Evolutionary conservation across 2,329 filamentous ascomycete genomes (phyloP), one percentile per base, ranked within the genome.

Genomic region (Penicillium psychrosexuale): DNA sequence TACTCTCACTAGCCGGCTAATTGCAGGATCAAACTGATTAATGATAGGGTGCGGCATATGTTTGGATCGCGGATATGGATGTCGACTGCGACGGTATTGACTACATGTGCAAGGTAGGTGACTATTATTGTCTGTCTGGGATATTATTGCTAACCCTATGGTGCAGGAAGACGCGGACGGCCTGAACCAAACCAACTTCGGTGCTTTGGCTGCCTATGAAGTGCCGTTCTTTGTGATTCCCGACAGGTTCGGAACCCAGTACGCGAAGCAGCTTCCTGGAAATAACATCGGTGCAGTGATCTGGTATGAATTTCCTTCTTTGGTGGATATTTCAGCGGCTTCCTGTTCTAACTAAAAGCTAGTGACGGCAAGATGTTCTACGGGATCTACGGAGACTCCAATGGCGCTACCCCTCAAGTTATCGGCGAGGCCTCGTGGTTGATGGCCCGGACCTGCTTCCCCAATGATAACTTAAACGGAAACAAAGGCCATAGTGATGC

Each of bases 381-480:
- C 39, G 69, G 68, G 1, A 69, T 71, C 28, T 64, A 65, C n/a
- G 69, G 68, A 3, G 69, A 71, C 43, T 59, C 67, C 7, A 61
- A 71, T 48, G 65, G 66, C 3, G 63, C 70, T 39, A 38, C 30
- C 6, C 69, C 69, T 5, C 43, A 70, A 38, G 64, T 69, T 15
- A 70, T 66, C 9, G 69, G 69, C 5, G 69, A 71, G 44, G 69
- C 67, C 8, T 71, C 69, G 2, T 71, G 69, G 69, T 39, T 71
- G n/a, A 67, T 71, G 66, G 68, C 69, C 9, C 65, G 67, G 2
- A 68, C 67, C 1, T 71, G 69, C 17, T 71, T 71, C 55, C 68
- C 68, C 1, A 53, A 63, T 13, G 67, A 69, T 5, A 47, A 62
- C 19, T 42, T 71, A 34, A 64, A 63, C 24, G 69, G 69, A 5